Percentiles rank a stretch among this genome's conserved stretches.
Conservation (phyloP, 352 stramenopile species). For the Phytophthora crassamura region DNA sequence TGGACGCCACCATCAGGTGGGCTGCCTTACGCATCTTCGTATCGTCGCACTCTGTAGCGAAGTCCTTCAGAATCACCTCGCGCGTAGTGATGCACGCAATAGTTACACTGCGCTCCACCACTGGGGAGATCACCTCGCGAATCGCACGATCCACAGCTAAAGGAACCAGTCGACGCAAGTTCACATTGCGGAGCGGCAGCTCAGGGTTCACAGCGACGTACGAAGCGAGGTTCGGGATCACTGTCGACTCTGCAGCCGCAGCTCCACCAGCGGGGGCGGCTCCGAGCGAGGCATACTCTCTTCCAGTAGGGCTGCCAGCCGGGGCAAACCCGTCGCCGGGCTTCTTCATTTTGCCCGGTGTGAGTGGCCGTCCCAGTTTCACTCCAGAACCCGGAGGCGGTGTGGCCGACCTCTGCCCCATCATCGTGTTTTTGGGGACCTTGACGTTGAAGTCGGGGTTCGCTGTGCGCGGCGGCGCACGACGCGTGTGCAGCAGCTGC, state of each 20-base stretch:
- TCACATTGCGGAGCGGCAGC: constrained; percentile 93
- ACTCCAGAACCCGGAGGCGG: constrained; percentile 56
- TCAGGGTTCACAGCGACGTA: constrained; percentile 98
- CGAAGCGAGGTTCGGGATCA: constrained; percentile 98
- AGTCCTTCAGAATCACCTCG: constrained; percentile 99
- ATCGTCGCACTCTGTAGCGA: constrained; percentile 96
- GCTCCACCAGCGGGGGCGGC: constrained; percentile 25
- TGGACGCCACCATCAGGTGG: constrained; percentile 98
- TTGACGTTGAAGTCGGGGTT: constrained; percentile 99
- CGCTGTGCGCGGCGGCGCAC: constrained; percentile 92
- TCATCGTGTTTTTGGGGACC: constrained; percentile 60
- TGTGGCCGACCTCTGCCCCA: constrained; percentile 56
- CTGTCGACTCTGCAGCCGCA: constrained; percentile 90
- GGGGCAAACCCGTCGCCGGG: constrained; percentile 57
- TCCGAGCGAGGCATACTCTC: constrained; percentile 47
- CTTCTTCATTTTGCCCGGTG: constrained; percentile 68
- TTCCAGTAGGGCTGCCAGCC: constrained; percentile 58
- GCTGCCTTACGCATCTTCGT: constrained; percentile 98
- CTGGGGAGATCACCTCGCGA: constrained; percentile 98
- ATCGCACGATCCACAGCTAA: constrained; percentile 98
- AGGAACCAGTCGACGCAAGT: constrained; percentile 96
- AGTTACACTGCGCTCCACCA: constrained; percentile 98
- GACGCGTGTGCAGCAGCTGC: constrained; percentile 90
- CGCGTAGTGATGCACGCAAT: constrained; percentile 99
- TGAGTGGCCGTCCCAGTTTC: constrained; percentile 63